phyloP scores from a whole-genome alignment of 352 stramenopile species.

The Achlya hypogyna region DNA sequence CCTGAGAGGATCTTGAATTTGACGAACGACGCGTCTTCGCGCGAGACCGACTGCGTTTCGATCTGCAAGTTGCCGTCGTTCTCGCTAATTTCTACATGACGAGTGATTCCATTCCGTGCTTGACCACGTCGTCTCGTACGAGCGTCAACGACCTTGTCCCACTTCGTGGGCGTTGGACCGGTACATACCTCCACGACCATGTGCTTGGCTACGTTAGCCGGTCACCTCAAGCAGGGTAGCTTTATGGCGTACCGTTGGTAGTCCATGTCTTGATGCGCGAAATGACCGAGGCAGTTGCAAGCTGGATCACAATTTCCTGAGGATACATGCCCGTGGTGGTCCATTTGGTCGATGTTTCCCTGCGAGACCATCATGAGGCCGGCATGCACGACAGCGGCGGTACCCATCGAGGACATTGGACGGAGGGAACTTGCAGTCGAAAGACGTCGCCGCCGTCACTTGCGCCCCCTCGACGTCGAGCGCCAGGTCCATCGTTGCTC shows the following conservation, averaged over 20 bases:
- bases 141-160: conserved; percentile 65
- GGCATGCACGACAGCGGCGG: neutral
- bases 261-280: conserved; percentile 76
- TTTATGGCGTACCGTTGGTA: conserved; percentile 32
- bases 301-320: conserved; percentile 71
- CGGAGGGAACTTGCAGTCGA: conserved; percentile 53
- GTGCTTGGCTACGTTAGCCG: conserved; percentile 45
- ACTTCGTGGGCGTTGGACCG: conserved; percentile 60
- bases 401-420: conserved; percentile 77
- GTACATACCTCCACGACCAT: conserved; percentile 57
- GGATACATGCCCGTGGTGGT: conserved; percentile 72
- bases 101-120: neutral
- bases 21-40: conserved; percentile 67
- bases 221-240: neutral
- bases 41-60: conserved; percentile 60
- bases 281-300: conserved; percentile 65
- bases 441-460: conserved; percentile 71
- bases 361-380: conserved; percentile 19
- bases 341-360: conserved; percentile 71
- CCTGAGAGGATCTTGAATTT: conserved; percentile 78
- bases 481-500: conserved; percentile 62
- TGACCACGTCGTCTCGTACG: conserved; percentile 30
- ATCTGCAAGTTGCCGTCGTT: conserved; percentile 77
- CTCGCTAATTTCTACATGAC: conserved; percentile 49
- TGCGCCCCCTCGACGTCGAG: conserved; percentile 74